Percentiles rank a stretch among this genome's conserved stretches.
These are phyloP conservation scores for Sambucus nigra DNA, from an alignment of 129 eudicot species.

Conservation along the genomic window DNA sequence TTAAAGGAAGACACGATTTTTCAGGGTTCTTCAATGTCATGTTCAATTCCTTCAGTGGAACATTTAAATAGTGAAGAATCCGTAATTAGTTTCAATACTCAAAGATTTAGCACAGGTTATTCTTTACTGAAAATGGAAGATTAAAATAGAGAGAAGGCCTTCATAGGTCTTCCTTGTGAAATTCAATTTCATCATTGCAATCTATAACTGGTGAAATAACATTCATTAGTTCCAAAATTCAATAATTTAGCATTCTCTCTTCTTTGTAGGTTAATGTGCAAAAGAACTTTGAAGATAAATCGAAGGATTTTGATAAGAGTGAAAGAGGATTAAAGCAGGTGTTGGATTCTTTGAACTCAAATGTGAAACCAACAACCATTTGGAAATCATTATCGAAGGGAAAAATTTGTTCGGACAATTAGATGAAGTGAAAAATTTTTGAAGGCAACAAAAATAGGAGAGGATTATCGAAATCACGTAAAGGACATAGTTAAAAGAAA, in stretches of 20 bases:
- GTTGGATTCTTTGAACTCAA: conserved; percentile 14
- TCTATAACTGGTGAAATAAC: no score
- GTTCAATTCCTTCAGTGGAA: conserved; percentile 4
- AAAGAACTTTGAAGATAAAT: conserved; percentile 14
- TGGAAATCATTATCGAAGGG: conserved; percentile 39
- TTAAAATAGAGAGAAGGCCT: no score
- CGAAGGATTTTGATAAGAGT: conserved; percentile 5
- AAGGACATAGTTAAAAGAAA: conserved; percentile 19
- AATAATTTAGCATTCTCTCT: conserved; percentile 14
- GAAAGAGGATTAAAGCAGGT: conserved; percentile 18
- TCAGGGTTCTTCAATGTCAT: conserved; percentile 10
- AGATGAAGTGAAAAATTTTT: conserved; percentile 34
- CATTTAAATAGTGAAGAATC: conserved; percentile 18
- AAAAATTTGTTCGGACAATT: no score
- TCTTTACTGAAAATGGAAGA: no score
- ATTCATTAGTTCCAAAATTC: no score
- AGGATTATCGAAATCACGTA: conserved; percentile 9
- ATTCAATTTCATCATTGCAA: no score
- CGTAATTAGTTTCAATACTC: conserved; percentile 15
- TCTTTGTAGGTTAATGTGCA: conserved; percentile 23
- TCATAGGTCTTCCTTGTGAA: no score
- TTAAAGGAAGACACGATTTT: conserved; percentile 6
- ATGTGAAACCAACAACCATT: conserved; percentile 23
- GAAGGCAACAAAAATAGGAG: conserved; percentile 18
- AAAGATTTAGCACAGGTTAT: conserved; percentile 17